These are phyloP conservation scores for Plectosphaerella cucumerina DNA, from an alignment of 2,329 filamentous ascomycete species.

Conservation along the genomic window DNA sequence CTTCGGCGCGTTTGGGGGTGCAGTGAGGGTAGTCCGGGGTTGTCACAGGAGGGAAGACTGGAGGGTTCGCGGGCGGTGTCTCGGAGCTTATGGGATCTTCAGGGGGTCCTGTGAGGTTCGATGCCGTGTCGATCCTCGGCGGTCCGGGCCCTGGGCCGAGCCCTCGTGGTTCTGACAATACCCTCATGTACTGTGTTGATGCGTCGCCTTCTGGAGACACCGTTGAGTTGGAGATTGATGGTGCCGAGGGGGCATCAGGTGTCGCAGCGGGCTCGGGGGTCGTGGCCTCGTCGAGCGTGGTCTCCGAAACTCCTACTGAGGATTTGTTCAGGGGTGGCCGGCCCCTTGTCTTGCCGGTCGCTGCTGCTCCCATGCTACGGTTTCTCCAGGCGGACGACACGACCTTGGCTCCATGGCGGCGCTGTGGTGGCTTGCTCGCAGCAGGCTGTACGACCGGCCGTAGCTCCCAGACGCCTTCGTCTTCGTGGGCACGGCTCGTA, in stretches of 20 bases:
- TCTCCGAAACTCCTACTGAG: constrained; percentile 18
- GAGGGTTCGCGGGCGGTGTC: no score
- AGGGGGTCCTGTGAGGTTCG: no score
- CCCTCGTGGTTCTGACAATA: neutral
- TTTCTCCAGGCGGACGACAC: constrained; percentile 89
- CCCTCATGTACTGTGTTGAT: no score
- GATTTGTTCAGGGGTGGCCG: constrained; percentile 67
- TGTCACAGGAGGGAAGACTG: neutral
- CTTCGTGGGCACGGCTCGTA: no score
- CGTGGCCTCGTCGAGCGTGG: no score
- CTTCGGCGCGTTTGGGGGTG: neutral
- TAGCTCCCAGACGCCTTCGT: no score
- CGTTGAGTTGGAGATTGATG: no score
- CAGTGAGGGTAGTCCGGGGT: neutral
- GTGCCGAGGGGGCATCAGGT: no score
- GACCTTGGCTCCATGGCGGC: constrained; percentile 74
- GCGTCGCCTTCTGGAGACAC: no score
- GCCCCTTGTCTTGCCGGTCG: constrained; percentile 65
- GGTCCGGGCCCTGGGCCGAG: neutral
- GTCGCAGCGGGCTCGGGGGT: no score
- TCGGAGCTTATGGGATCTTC: no score
- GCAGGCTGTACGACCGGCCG: neutral
- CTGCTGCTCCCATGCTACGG: constrained; percentile 47
- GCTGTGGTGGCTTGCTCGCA: constrained; percentile 36
- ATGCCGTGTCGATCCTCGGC: neutral